Evolutionary conservation across 2,329 filamentous ascomycete genomes (phyloP).

Genomic region (Colletotrichum tabaci): DNA sequence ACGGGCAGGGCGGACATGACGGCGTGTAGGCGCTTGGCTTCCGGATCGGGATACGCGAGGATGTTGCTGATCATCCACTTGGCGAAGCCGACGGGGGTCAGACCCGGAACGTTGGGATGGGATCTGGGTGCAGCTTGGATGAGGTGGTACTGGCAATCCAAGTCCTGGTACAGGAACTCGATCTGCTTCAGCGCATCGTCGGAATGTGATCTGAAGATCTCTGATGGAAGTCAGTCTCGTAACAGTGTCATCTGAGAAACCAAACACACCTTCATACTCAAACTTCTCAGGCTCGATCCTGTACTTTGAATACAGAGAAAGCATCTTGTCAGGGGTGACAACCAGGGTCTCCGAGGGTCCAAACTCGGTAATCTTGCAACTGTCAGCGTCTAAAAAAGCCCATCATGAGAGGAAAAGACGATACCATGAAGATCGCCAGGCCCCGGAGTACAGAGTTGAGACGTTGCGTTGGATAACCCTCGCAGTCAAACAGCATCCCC

Average conservation of each 20-base stretch:
- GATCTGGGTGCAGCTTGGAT: slow-evolving; percentile 68
- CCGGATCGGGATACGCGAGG: slow-evolving; percentile 81
- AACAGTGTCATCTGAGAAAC: background rate
- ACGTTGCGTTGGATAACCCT: slow-evolving; percentile 77
- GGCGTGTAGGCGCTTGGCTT: slow-evolving; percentile 78
- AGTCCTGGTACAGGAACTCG: slow-evolving; percentile 69
- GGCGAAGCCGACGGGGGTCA: slow-evolving; percentile 78
- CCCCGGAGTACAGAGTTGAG: slow-evolving; percentile 81
- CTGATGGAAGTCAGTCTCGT: slow-evolving; percentile 49
- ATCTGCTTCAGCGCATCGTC: slow-evolving; percentile 65
- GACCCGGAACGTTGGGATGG: slow-evolving; percentile 72
- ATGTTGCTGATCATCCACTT: slow-evolving; percentile 82
- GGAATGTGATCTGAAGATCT: slow-evolving; percentile 65
- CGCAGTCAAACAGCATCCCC: slow-evolving; percentile 80
- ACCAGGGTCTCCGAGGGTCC: slow-evolving; percentile 63
- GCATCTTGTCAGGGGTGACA: slow-evolving; percentile 82
- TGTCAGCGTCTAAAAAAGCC: background rate
- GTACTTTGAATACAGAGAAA: slow-evolving; percentile 79
- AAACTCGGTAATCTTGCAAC: slow-evolving; percentile 51
- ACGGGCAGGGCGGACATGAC: slow-evolving; percentile 81
- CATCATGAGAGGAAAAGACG: slow-evolving; percentile 44
- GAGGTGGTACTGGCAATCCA: slow-evolving; percentile 75
- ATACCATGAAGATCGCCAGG: slow-evolving; percentile 80
- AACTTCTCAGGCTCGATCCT: slow-evolving; percentile 76
- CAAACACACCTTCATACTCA: slow-evolving; percentile 74